Conservation (phyloP, 768 basidiomycete genomes). For the Leccinum subgranulosum region DNA sequence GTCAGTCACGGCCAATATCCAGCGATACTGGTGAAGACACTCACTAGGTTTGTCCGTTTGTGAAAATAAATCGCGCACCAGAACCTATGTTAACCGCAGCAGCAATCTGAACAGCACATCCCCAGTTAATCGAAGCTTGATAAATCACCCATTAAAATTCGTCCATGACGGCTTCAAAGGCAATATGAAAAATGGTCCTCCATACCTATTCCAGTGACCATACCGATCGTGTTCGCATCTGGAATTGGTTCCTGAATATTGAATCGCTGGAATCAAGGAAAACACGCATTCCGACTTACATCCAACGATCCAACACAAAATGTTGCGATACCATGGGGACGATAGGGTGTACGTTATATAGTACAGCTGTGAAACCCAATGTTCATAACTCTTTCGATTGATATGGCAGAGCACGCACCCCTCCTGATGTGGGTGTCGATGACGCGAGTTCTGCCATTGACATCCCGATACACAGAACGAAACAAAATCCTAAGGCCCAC, state of each 20-base stretch:
- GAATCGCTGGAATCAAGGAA: neutral
- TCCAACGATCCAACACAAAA: conserved; percentile 59
- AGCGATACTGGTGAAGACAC: conserved; percentile 29
- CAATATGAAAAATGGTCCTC: neutral
- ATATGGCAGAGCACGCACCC: conserved; percentile 1
- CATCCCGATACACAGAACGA: conserved; percentile 37
- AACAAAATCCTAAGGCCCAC: conserved; percentile 36
- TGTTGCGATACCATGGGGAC: conserved; percentile 51
- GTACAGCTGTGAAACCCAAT: conserved; percentile 40
- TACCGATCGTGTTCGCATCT: conserved; percentile 52
- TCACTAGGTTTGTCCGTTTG: conserved; percentile 43
- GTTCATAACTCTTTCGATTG: neutral
- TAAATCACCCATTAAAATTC: conserved; percentile 1
- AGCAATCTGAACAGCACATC: conserved; percentile 57
- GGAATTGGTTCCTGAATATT: neutral
- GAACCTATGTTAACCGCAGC: conserved; percentile 60
- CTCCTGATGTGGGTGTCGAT: conserved; percentile 38
- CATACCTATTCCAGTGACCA: conserved; percentile 37
- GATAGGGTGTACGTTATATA: conserved; percentile 62
- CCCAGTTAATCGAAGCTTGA: conserved; percentile 61
- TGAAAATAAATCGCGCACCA: conserved; percentile 34
- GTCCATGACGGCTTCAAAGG: neutral
- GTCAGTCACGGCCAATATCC: conserved; percentile 29
- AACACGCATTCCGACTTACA: neutral
- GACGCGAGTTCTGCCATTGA: conserved; percentile 38